These are phyloP conservation scores for Vicia villosa DNA, from an alignment of 306 rosid genomes.

Conservation along the genomic window DNA sequence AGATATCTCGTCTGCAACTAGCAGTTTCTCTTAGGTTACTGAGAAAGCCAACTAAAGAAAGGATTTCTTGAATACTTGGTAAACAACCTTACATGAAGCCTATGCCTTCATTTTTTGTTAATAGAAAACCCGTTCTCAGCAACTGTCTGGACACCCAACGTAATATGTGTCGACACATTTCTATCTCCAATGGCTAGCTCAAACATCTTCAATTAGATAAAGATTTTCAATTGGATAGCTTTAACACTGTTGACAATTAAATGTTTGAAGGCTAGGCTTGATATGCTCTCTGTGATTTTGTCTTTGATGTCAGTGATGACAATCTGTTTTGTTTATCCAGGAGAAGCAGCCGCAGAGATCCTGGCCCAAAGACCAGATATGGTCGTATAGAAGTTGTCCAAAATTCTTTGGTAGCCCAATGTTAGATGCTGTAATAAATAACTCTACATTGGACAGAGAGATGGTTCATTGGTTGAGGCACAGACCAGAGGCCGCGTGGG, in stretches of 20 bases:
- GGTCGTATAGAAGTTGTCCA: slow-evolving; percentile 75
- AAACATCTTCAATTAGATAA: not conserved
- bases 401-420: slow-evolving; percentile 90
- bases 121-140: too few species aligned
- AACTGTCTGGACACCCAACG: too few species aligned
- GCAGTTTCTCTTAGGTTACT: too few species aligned
- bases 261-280: not conserved
- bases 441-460: slow-evolving; percentile 72
- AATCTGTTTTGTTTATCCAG: slow-evolving; percentile 47
- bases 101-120: too few species aligned
- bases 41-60: too few species aligned
- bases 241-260: not conserved
- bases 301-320: slow-evolving; percentile 19
- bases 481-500: slow-evolving; percentile 85
- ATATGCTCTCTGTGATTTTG: slow-evolving; percentile 16
- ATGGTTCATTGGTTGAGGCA: slow-evolving; percentile 96
- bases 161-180: not conserved
- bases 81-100: too few species aligned
- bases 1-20: too few species aligned
- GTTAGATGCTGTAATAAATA: slow-evolving; percentile 74
- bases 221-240: not conserved
- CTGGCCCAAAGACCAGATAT: slow-evolving; percentile 95
- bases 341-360: slow-evolving; percentile 91
- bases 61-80: too few species aligned
- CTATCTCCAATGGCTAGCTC: not conserved